Base-by-base conservation (phyloP, 192 early-diverging fungal species). In the Dissophora ornata region DNA sequence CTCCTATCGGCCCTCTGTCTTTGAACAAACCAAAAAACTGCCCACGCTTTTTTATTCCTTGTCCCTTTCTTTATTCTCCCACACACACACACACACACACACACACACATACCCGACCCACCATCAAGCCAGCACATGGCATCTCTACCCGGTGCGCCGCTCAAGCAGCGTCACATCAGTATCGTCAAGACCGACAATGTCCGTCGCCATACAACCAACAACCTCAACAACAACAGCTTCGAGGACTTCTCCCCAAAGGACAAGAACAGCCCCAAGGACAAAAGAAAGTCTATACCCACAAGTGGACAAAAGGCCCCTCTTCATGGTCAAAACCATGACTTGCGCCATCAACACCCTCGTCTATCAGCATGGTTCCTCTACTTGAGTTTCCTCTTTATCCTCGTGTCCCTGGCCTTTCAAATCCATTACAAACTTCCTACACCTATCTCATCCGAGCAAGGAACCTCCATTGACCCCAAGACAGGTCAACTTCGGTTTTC, bases 401-500 rank as follows among this genome's bases (percentile, higher is more conserved):
- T 67, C 4, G 26, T 46, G 5, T 5, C 30, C 12, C 26, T 66
- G 4, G 62, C 71, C n/a, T 67, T 48, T 16, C 30, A 41, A 4
- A 29, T 65, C 19, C 71, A 75, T 22, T 75, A 75, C 22, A 2
- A 62, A 7, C 42, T 75, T 2, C 71, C 71, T 9, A 52, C 63
- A 12, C 71, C 71, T 3, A 63, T 75, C 25, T 57, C 64, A 9
- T 67, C 64, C 24, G 54, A 55, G 22, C 36, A 56, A 26, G 64
- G 64, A 2, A 12, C 51, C 3, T 18, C 49, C 56, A 55, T 45
- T 46, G 69, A 57, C 63, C 79, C 28, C 30, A 42, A 18, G 8
- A 63, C 69, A 1, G 73, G 73, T 4, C 74, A 85, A 46, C 85
- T 86, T 22, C 73, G 84, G 42, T 88, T 89, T 33, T 88, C 87